phyloP scores from a whole-genome alignment of 148 eudicot genomes.

The Spergularia marina region DNA sequence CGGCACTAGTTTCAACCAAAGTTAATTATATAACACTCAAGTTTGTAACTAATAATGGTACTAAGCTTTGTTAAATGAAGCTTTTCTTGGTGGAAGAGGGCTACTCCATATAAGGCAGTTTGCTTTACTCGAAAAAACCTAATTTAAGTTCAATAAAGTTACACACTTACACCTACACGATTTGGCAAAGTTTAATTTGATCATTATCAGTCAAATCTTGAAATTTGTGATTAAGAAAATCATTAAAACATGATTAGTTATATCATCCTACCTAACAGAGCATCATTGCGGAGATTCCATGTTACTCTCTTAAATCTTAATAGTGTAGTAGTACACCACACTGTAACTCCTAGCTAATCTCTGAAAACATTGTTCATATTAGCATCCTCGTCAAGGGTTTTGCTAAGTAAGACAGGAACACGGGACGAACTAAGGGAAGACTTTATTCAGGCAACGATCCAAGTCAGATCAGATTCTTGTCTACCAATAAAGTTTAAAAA shows the following conservation, averaged over 20 bases:
- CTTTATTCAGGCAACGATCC: too few species aligned
- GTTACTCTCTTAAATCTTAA: not conserved
- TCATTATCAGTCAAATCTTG: not conserved
- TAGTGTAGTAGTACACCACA: not conserved
- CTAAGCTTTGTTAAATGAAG: not conserved
- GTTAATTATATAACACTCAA: not conserved
- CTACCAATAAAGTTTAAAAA: too few species aligned
- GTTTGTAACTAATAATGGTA: not conserved
- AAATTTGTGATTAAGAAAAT: not conserved
- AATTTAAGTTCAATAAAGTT: not conserved
- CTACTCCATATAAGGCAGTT: not conserved
- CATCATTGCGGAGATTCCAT: constrained; percentile 6
- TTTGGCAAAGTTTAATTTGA: not conserved
- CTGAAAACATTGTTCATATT: too few species aligned
- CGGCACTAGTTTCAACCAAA: too few species aligned
- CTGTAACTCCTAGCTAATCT: too few species aligned
- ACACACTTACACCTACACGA: not conserved
- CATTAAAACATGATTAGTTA: constrained; percentile 8
- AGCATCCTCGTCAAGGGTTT: too few species aligned
- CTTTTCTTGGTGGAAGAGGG: not conserved
- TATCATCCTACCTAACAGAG: constrained; percentile 6
- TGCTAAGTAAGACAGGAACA: too few species aligned
- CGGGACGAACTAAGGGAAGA: too few species aligned
- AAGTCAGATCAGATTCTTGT: too few species aligned
- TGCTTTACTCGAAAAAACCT: constrained; percentile 9